Percentiles rank a stretch among this genome's conserved stretches.
Conservation (phyloP, 2,329 filamentous ascomycete genomes). For the Xylaria sp. region DNA sequence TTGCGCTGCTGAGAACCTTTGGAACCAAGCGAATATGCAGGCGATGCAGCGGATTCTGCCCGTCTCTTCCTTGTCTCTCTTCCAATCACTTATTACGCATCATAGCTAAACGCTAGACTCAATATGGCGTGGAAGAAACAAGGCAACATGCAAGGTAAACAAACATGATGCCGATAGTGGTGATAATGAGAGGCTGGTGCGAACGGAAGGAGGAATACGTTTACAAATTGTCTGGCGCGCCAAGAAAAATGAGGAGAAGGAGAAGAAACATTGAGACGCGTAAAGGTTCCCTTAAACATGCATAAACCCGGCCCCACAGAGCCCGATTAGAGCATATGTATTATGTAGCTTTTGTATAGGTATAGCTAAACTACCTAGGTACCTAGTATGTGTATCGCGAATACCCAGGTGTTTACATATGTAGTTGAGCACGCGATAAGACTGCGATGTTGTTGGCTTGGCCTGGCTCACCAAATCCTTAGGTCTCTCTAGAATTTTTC, state of each 20-base stretch:
- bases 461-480: neutral
- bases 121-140: constrained; percentile 14
- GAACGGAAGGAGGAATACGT: constrained; percentile 19
- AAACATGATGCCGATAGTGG: constrained; percentile 6
- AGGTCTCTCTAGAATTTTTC: neutral
- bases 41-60: neutral
- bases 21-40: constrained; percentile 7
- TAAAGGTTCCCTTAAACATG: constrained; percentile 5
- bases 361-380: no score
- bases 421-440: neutral
- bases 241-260: constrained; percentile 5
- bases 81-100: neutral
- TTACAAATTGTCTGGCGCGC: constrained; percentile 26
- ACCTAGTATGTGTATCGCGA: no score
- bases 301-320: neutral
- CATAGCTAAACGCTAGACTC: constrained; percentile 17
- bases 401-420: no score
- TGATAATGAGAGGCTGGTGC: constrained; percentile 32
- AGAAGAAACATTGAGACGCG: constrained; percentile 15
- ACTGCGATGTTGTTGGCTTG: neutral
- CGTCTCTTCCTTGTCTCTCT: neutral
- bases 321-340: constrained; percentile 7
- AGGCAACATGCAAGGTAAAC: constrained; percentile 11
- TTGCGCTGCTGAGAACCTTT: neutral
- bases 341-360: no score